These are phyloP conservation scores for Nothomitra cinnamomea DNA, from an alignment of 2,329 filamentous ascomycete species.

Conservation along the genomic window DNA sequence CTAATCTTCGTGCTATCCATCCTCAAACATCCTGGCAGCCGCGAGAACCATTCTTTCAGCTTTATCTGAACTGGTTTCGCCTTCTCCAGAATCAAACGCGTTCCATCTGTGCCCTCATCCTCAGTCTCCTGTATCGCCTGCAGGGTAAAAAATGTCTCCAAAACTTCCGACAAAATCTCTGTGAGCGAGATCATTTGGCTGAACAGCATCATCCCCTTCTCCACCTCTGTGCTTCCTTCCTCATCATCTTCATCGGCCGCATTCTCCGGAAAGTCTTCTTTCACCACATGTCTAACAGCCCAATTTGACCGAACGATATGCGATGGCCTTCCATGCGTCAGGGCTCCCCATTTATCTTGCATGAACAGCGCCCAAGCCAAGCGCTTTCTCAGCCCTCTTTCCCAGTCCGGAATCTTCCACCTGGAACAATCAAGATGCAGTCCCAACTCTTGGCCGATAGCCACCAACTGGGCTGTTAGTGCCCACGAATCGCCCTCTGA, in stretches of 20 bases:
- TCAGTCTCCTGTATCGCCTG: conserved; percentile 54
- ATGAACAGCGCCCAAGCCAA: conserved; percentile 85
- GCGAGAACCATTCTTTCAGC: conserved; percentile 66
- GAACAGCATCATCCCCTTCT: conserved; percentile 51
- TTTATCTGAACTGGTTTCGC: conserved; percentile 72
- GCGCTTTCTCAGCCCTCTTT: conserved; percentile 67
- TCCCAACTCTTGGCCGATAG: conserved; percentile 72
- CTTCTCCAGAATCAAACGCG: conserved; percentile 53
- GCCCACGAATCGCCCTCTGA: conserved; percentile 69
- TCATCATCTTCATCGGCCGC: conserved; percentile 45
- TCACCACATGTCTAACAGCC: conserved; percentile 51
- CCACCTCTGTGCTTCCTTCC: conserved; percentile 30
- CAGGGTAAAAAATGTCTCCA: conserved; percentile 69
- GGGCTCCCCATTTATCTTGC: conserved; percentile 84
- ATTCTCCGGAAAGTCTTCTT: conserved; percentile 56
- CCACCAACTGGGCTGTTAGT: conserved; percentile 72
- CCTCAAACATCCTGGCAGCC: conserved; percentile 42
- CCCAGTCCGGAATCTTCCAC: conserved; percentile 82
- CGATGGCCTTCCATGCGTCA: conserved; percentile 72
- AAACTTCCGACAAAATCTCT: conserved; percentile 59
- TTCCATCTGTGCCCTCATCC: conserved; percentile 50
- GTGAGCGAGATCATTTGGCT: conserved; percentile 60
- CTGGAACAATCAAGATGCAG: conserved; percentile 72
- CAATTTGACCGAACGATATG: conserved; percentile 56
- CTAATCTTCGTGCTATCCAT: conserved; percentile 39